These are phyloP conservation scores for Moricandia arvensis DNA, from an alignment of 345 rosid genomes.

Conservation along the genomic window DNA sequence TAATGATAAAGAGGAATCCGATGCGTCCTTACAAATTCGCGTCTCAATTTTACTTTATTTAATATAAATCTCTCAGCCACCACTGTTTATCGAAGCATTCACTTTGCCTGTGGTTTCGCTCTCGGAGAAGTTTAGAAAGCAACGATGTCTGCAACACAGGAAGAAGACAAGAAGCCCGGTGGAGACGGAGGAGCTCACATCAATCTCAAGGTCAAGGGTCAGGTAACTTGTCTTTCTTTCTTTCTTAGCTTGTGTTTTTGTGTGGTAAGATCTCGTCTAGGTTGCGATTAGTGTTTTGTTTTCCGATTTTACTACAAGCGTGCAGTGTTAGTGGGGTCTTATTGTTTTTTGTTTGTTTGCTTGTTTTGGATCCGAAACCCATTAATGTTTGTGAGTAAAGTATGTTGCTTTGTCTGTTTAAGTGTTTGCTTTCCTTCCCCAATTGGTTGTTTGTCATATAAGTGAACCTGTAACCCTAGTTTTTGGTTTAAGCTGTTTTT, in stretches of 20 bases:
- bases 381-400: background rate
- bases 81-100: background rate
- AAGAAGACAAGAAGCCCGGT: constrained; percentile 76
- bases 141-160: constrained; percentile 43
- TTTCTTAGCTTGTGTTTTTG: background rate
- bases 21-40: constrained; percentile 29
- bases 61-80: background rate
- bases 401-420: background rate
- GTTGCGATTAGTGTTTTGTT: constrained; percentile 1
- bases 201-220: constrained; percentile 88
- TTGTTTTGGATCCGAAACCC: background rate
- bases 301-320: background rate
- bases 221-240: constrained; percentile 41
- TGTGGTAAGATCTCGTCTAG: background rate
- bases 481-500: background rate
- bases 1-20: constrained; percentile 22
- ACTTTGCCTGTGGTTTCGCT: background rate
- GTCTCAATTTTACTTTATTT: background rate
- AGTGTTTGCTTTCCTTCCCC: background rate
- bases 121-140: constrained; percentile 28
- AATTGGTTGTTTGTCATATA: background rate
- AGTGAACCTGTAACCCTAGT: background rate
- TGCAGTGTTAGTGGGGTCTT: background rate
- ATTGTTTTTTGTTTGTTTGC: background rate
- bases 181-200: constrained; percentile 74